Percentiles rank a stretch among this genome's conserved stretches.
phyloP scores from a whole-genome alignment of 225 moss, liverwort and hornwort species.

The Polytrichum formosum region DNA sequence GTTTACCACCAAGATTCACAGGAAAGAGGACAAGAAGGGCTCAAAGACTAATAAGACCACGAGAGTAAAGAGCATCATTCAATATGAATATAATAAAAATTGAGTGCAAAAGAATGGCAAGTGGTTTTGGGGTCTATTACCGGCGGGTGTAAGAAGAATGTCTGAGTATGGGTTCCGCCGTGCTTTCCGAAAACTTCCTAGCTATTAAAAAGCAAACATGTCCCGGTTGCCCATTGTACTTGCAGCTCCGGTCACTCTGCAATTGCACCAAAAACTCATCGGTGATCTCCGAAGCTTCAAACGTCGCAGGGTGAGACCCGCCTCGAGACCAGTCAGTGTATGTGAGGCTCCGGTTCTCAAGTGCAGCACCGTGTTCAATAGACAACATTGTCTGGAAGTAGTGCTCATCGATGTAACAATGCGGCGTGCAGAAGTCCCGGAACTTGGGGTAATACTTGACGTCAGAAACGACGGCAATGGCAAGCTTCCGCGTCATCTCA shows the following conservation, averaged over 20 bases:
- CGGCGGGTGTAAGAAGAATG: slow-evolving; percentile 36
- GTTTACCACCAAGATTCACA: too few relatives aligned
- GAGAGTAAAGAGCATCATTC: too few relatives aligned
- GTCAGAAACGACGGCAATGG: slow-evolving; percentile 46
- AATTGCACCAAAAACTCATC: slow-evolving; percentile 43
- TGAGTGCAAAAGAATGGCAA: too few relatives aligned
- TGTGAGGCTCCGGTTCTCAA: slow-evolving; percentile 44
- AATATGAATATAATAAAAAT: too few relatives aligned
- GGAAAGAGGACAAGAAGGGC: too few relatives aligned
- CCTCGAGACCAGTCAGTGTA: slow-evolving; percentile 60
- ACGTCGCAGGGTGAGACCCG: slow-evolving; percentile 52
- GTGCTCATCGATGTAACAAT: slow-evolving; percentile 66
- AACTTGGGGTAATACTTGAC: slow-evolving; percentile 60
- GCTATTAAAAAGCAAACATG: slow-evolving; percentile 53
- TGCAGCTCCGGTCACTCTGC: slow-evolving; percentile 39
- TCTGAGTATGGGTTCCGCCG: slow-evolving; percentile 30
- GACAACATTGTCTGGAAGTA: slow-evolving; percentile 62
- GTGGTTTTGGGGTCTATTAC: too few relatives aligned
- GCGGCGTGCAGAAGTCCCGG: slow-evolving; percentile 49
- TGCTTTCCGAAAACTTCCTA: slow-evolving; percentile 45
- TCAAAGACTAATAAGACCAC: too few relatives aligned
- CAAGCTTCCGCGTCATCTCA: slow-evolving; percentile 51
- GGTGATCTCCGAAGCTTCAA: slow-evolving; percentile 35
- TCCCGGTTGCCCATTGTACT: slow-evolving; percentile 42
- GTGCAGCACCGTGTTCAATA: slow-evolving; percentile 25